phyloP scores from a whole-genome alignment of 2,329 filamentous ascomycete species.

The Neofusicoccum ribis region DNA sequence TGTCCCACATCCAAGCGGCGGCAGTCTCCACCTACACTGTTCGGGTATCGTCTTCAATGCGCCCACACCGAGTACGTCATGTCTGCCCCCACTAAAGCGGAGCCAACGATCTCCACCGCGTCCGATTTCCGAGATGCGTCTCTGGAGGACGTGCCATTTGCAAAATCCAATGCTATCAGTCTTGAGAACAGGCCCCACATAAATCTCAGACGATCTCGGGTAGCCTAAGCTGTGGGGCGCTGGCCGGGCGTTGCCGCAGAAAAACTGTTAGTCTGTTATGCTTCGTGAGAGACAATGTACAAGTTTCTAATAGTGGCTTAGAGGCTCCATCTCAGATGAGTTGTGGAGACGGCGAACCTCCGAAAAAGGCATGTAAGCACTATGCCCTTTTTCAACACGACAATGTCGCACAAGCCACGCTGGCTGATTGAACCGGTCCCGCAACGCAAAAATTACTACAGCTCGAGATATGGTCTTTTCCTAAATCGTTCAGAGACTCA shows the following conservation, averaged over 20 bases:
- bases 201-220: background rate
- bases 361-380: too few relatives aligned
- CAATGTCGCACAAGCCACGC: too few relatives aligned
- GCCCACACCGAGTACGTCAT: background rate
- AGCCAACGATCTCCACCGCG: background rate
- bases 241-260: background rate
- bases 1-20: background rate
- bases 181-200: background rate
- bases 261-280: too few relatives aligned
- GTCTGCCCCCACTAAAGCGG: background rate
- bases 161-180: background rate
- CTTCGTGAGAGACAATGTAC: too few relatives aligned
- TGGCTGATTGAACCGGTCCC: too few relatives aligned
- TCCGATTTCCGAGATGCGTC: background rate
- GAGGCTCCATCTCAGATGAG: too few relatives aligned
- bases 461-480: too few relatives aligned
- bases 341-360: too few relatives aligned
- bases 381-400: too few relatives aligned
- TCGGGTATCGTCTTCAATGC: constrained; percentile 2
- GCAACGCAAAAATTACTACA: too few relatives aligned
- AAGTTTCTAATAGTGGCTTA: too few relatives aligned
- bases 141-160: background rate
- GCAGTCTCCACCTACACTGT: background rate
- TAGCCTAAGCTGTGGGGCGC: background rate
- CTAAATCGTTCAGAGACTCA: too few relatives aligned